Evolutionary conservation across 1,284 basidiomycete genomes (phyloP).

Genomic region (Acaromyces ingoldii): DNA sequence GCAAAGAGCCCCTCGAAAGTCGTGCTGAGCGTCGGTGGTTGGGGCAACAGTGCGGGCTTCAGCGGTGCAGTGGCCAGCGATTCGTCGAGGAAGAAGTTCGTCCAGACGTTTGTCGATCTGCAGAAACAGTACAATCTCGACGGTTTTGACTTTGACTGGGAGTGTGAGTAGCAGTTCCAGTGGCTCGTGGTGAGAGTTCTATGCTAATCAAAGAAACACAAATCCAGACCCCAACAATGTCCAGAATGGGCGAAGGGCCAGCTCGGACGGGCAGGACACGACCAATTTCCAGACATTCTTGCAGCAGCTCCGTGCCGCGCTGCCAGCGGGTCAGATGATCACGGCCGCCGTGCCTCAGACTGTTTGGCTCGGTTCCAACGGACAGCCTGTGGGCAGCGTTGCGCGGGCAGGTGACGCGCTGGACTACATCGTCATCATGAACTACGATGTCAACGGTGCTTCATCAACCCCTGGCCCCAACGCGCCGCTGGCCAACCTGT

Average conservation of each 20-base stretch:
- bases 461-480: conserved; percentile 29
- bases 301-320: conserved; percentile 52
- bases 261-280: conserved; percentile 19
- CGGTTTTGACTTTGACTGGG: conserved; percentile 62
- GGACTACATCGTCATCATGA: conserved; percentile 44
- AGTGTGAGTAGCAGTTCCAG: conserved; percentile 54
- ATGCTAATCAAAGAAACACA: conserved; percentile 54
- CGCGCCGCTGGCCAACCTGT: conserved; percentile 39
- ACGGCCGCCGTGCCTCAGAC: conserved; percentile 30
- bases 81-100: conserved; percentile 14
- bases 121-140: conserved; percentile 57
- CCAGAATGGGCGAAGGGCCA: background rate
- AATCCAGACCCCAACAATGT: conserved; percentile 8
- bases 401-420: conserved; percentile 22
- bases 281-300: conserved; percentile 40
- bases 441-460: conserved; percentile 44
- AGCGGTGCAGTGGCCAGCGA: conserved; percentile 22
- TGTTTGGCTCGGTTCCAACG: conserved; percentile 25
- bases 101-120: conserved; percentile 43
- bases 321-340: conserved; percentile 53
- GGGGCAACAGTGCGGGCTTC: conserved; percentile 33
- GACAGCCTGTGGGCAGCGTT: conserved; percentile 26
- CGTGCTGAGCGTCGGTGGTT: conserved; percentile 36
- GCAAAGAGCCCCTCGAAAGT: conserved; percentile 19
- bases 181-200: conserved; percentile 11